Percentiles rank a stretch among this genome's conserved stretches.
Evolutionary conservation across 2,329 filamentous ascomycete genomes (phyloP).

Genomic region (Diatrype stigma): DNA sequence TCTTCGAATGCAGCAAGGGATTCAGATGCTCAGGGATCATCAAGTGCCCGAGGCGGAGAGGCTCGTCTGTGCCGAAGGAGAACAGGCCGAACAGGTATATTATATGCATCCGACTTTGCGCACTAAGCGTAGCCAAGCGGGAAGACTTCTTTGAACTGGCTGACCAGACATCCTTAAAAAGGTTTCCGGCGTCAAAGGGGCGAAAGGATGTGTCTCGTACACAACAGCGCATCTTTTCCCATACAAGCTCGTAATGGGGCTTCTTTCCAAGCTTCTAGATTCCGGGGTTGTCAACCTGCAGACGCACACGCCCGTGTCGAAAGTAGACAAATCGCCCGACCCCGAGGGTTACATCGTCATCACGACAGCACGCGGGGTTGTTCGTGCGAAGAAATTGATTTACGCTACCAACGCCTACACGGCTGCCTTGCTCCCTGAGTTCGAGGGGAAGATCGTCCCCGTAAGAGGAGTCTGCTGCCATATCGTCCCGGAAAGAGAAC

Average conservation of each 20-base stretch:
- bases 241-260: constrained; percentile 13
- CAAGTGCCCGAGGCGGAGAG: constrained; percentile 22
- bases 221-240: constrained; percentile 13
- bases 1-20: constrained; percentile 20
- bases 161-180: constrained; percentile 5
- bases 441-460: constrained; percentile 27
- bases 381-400: constrained; percentile 43
- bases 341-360: constrained; percentile 34
- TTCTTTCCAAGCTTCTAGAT: constrained; percentile 5
- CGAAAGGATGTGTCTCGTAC: constrained; percentile 23
- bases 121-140: constrained; percentile 6
- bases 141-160: background rate
- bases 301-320: constrained; percentile 14
- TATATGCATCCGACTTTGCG: constrained; percentile 9
- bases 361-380: constrained; percentile 48
- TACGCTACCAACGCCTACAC: constrained; percentile 33
- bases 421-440: constrained; percentile 26
- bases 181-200: constrained; percentile 26
- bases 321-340: constrained; percentile 8
- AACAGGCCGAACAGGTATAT: constrained; percentile 27
- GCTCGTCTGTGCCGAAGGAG: constrained; percentile 22
- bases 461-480: constrained; percentile 25
- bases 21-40: constrained; percentile 23
- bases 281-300: constrained; percentile 15
- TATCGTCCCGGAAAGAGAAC: constrained; percentile 4